Percentiles rank a stretch among this genome's conserved stretches.
Evolutionary conservation across 257 asterid species (phyloP).

Genomic region (Solanum raphanifolium): DNA sequence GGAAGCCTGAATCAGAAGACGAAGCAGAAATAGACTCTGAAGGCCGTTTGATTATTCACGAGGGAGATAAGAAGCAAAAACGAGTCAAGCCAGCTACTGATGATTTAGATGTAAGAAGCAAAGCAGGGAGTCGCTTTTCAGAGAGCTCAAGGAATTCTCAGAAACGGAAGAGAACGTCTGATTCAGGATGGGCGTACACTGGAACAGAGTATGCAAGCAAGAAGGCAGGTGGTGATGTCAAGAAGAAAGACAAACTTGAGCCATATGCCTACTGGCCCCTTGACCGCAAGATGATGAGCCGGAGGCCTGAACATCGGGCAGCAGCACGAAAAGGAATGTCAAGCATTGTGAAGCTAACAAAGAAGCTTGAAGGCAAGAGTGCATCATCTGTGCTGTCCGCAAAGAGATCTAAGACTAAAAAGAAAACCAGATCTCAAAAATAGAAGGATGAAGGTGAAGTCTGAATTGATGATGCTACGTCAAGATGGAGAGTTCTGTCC

Average conservation of each 20-base stretch:
- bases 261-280: conserved; percentile 99
- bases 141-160: conserved; percentile 32
- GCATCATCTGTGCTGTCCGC: conserved; percentile 56
- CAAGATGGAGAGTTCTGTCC: background rate
- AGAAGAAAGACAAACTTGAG: conserved; percentile 81
- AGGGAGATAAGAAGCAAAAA: conserved; percentile 33
- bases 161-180: conserved; percentile 58
- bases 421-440: conserved; percentile 20
- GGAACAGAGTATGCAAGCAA: conserved; percentile 86
- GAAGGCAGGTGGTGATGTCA: conserved; percentile 85
- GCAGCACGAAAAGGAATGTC: conserved; percentile 89
- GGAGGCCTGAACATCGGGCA: conserved; percentile 80
- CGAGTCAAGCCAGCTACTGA: conserved; percentile 22
- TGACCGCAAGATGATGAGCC: conserved; percentile 91
- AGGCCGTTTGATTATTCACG: conserved; percentile 69
- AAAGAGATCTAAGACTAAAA: conserved; percentile 24
- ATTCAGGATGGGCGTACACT: conserved; percentile 79
- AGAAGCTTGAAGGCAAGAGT: conserved; percentile 81
- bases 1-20: conserved; percentile 63
- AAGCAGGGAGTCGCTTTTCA: conserved; percentile 40
- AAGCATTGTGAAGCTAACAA: conserved; percentile 67
- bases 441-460: background rate
- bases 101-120: conserved; percentile 34
- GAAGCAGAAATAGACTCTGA: conserved; percentile 70
- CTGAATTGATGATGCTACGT: background rate